Evolutionary conservation across 768 basidiomycete genomes (phyloP).

Genomic region (Trametes meyenii): DNA sequence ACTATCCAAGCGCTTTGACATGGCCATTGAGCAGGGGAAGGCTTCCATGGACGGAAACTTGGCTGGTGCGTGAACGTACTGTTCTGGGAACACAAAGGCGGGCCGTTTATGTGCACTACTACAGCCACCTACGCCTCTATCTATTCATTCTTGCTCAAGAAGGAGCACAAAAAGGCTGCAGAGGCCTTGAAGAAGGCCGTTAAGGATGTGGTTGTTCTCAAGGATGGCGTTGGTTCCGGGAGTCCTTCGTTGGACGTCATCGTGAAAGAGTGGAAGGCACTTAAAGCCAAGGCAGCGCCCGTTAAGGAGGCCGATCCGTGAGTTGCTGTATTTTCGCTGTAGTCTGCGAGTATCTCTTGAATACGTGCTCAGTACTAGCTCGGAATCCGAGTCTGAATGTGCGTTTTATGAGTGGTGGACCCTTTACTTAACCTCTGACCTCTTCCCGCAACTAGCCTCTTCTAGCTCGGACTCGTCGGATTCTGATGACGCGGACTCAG

Average conservation of each 20-base stretch:
- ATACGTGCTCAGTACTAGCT: neutral
- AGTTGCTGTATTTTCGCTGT: conserved; percentile 14
- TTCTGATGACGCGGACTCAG: conserved; percentile 15
- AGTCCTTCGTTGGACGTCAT: conserved; percentile 67
- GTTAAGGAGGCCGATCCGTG: conserved; percentile 27
- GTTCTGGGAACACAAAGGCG: neutral
- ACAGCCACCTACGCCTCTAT: conserved; percentile 78
- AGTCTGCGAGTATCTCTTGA: neutral
- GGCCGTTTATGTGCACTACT: neutral
- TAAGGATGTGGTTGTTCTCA: conserved; percentile 59
- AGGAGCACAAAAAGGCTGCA: conserved; percentile 70
- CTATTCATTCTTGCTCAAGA: conserved; percentile 69
- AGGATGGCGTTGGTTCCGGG: conserved; percentile 50
- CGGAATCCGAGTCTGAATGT: conserved; percentile 26
- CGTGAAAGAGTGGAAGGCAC: conserved; percentile 62
- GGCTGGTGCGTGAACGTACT: conserved; percentile 13
- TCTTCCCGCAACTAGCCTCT: conserved; percentile 21
- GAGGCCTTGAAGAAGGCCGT: conserved; percentile 75
- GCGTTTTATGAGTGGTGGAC: conserved; percentile 19
- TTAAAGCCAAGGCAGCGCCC: conserved; percentile 20
- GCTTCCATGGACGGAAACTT: conserved; percentile 18
- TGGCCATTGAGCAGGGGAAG: conserved; percentile 13
- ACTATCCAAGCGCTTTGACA: neutral
- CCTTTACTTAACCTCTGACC: neutral
- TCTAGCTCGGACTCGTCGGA: conserved; percentile 33